Evolutionary conservation across 78 protist species (phyloP).

Genomic region (Ministeria vibrans): DNA sequence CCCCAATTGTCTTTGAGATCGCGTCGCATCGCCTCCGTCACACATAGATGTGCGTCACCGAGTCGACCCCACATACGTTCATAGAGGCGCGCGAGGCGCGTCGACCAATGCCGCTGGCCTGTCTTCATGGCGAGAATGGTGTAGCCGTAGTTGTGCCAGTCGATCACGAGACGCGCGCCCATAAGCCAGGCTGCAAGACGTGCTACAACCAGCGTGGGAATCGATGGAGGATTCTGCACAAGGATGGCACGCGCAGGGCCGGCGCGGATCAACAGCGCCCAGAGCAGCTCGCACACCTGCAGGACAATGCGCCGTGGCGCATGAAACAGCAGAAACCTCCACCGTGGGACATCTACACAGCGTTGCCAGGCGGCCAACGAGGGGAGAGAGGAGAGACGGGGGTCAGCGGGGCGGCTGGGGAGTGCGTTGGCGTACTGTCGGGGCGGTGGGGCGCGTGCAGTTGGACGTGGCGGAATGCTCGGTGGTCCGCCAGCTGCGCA

Average conservation of each 20-base stretch:
- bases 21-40: slow-evolving; percentile 24
- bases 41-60: slow-evolving; percentile 21
- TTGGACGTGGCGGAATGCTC: background rate
- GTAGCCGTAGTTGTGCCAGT: slow-evolving; percentile 95
- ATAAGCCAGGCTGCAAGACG: slow-evolving; percentile 26
- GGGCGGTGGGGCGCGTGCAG: background rate
- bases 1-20: background rate
- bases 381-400: background rate
- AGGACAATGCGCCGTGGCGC: no score
- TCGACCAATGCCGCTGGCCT: background rate
- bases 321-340: no score
- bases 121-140: slow-evolving; percentile 48
- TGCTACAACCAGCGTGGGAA: slow-evolving; percentile 73
- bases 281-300: background rate
- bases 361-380: no score
- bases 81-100: background rate
- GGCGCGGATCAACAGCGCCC: background rate
- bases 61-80: background rate
- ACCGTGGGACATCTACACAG: no score
- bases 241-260: background rate
- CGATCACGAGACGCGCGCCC: slow-evolving; percentile 58
- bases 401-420: background rate
- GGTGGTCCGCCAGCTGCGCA: background rate
- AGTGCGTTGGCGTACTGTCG: background rate
- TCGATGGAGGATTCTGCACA: slow-evolving; percentile 88